These are phyloP conservation scores for Herpetospermum pedunculosum DNA, from an alignment of 306 rosid genomes.

Conservation along the genomic window DNA sequence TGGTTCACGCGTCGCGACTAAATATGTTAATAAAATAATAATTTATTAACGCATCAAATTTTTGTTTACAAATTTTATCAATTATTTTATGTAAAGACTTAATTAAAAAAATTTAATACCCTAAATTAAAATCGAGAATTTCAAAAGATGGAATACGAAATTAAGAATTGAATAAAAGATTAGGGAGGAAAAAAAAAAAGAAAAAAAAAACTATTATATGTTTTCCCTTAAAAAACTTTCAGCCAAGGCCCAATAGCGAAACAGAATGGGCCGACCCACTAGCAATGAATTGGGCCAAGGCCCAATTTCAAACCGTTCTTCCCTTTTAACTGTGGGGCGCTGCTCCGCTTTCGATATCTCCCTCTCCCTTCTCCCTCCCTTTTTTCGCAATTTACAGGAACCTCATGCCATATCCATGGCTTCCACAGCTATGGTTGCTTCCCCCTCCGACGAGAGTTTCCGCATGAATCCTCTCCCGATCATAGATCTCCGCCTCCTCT, in stretches of 20 bases:
- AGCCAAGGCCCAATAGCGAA: background rate
- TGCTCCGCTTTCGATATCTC: background rate
- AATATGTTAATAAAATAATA: too few species aligned
- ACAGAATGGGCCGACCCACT: background rate
- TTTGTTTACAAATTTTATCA: too few species aligned
- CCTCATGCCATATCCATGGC: conserved; percentile 29
- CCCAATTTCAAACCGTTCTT: background rate
- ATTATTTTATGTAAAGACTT: too few species aligned
- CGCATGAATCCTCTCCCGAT: conserved; percentile 28
- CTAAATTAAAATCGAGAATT: too few species aligned
- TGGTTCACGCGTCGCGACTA: too few species aligned
- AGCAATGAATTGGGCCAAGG: background rate
- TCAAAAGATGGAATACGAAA: too few species aligned
- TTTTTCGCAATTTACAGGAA: background rate
- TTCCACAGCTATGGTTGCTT: conserved; percentile 25
- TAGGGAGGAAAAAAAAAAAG: too few species aligned
- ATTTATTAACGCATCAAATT: too few species aligned
- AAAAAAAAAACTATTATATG: too few species aligned
- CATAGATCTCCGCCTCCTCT: conserved; percentile 54
- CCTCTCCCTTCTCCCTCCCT: background rate
- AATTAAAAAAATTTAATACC: too few species aligned
- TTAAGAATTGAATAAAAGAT: too few species aligned
- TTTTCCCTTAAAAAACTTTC: too few species aligned
- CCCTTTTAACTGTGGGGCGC: background rate
- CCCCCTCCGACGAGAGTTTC: conserved; percentile 15